Evolutionary conservation across 768 basidiomycete genomes (phyloP), one percentile per base, ranked within the genome.

Genomic region (Leccinum subgranulosum): DNA sequence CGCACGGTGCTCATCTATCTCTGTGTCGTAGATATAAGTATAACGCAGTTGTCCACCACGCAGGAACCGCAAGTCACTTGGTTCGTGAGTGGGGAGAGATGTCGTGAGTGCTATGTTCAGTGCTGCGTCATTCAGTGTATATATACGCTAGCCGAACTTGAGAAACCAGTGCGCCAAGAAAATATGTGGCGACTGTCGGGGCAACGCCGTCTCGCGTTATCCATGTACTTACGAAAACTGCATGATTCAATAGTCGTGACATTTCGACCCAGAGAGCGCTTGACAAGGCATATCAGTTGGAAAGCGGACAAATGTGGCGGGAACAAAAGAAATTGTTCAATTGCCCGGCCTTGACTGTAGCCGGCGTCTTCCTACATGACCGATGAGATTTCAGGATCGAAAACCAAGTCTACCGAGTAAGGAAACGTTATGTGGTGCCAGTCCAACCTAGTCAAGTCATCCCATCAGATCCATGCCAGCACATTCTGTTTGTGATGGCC

Each of bases 101-200:
- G 46, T 17, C 6, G n/a, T 34, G 27, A 6, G 12, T 12, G 43
- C 23, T 45, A 41, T 43, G 41, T 43, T 43, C 41, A 43, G 19
- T 19, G 41, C 19, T 47, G 31, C 3, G 41, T 9, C 28, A 29
- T 36, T 54, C 47, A 58, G 14, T 15, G 34, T 34, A 43, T 43
- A 43, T 43, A 43, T 43, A 43, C 19, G 6, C 41, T 12, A 19
- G 7, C 41, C 19, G 19, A 4, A 19, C 19, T 21, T 19, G 41
- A 15, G 31, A 50, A 56, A 56, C 43, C 63, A 25, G 60, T 65
- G 36, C 52, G 55, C 60, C 60, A 56, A 61, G 63, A 49, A 17
- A 64, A 34, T 4, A 15, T n/a, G 19, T 14, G 36, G 48, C 17
- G 21, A 57, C 3, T 14, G 29, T 41, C 6, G 57, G 48, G 56